Evolutionary conservation across 805 yeast species (phyloP), one percentile per base, ranked within the genome.

Genomic region (Yamadazyma endophytica): DNA sequence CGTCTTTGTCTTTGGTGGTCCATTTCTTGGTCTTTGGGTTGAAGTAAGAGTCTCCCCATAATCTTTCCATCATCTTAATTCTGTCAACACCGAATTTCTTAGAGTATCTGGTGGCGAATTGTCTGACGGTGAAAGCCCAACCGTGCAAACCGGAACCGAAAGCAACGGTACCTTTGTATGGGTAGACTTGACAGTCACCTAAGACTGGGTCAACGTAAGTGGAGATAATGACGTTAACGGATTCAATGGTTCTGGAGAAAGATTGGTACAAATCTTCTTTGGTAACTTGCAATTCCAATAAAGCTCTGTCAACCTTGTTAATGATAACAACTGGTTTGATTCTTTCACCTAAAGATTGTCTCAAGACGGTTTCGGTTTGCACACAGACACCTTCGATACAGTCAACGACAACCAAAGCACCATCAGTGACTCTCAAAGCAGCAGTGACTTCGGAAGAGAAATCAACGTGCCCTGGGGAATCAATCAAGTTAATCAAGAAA

Each of bases 391-490:
- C 98, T 74, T 92, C 97, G 68, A 90, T 89, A 75, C 95, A 82
- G 74, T 92, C 97, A 64, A 90, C 97, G 57, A 90, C 98, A 58
- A 90, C 97, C 64, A 90, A 79, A 65, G 98, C 97, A 88, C 98
- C 98, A 68, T 90, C 98, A 54, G 97, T 92, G 61, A 90, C 97
- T 77, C 98, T 89, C 64, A 90, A 82, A 72, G 98, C 98, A 58
- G 97, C 97, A 63, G 97, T 92, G 62, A 90, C 98, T 75, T 90
- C 98, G 54, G 97, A 92, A 47, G 97, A 88, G 89, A 90, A 90
- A 77, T 90, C 98, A 80, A 90, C 97, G 97, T 90, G 98, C 85
- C 98, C 98, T 74, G 98, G 98, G 55, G 98, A 92, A 73, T 90
- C 98, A 59, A 90, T 90, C 81, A 90, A 80, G 87, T 90, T 90